phyloP scores from a whole-genome alignment of 192 early-diverging fungal genomes.

The Backusella macrospora region DNA sequence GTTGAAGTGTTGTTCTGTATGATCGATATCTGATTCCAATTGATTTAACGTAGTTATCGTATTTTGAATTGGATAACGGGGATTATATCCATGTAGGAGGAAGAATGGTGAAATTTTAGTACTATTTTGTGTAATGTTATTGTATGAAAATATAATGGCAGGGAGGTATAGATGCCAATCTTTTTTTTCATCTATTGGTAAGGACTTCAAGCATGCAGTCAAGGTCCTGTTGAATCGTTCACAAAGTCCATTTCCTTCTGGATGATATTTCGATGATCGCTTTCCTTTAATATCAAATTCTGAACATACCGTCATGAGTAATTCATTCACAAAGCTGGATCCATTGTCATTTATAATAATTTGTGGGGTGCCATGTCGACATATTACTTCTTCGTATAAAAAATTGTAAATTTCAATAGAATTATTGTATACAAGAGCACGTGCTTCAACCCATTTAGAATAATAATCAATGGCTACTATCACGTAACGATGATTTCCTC shows the following conservation, averaged over 20 bases:
- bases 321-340: not conserved
- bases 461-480: not conserved
- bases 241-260: not conserved
- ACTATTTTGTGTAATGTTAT: not conserved
- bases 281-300: not conserved
- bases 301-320: not conserved
- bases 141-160: not conserved
- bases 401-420: not conserved
- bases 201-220: too few relatives aligned
- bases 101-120: not conserved
- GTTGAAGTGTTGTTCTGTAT: too few relatives aligned
- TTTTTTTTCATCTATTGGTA: not conserved
- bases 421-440: not conserved
- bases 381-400: conserved; percentile 4
- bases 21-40: too few relatives aligned
- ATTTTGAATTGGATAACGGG: too few relatives aligned
- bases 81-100: not conserved
- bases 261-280: not conserved
- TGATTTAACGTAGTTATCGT: too few relatives aligned
- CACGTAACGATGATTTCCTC: not conserved
- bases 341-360: not conserved
- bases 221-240: not conserved
- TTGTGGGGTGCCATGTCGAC: not conserved
- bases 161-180: not conserved
- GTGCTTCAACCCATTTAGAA: not conserved